Evolutionary conservation across 257 asterid species (phyloP).

Genomic region (Solanum sejunctum): DNA sequence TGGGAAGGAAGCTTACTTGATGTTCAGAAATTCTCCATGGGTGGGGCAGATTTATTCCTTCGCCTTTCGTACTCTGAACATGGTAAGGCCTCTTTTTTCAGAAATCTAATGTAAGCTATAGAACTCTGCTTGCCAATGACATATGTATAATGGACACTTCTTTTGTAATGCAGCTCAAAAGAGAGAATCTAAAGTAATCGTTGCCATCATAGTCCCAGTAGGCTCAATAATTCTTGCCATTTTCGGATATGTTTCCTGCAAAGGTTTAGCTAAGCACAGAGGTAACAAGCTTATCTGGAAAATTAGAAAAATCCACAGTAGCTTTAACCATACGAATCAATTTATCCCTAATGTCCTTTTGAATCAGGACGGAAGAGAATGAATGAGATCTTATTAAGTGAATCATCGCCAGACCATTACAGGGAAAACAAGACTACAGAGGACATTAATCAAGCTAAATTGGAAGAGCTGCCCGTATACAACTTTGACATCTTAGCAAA

Average conservation of each 20-base stretch:
- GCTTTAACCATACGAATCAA: not conserved
- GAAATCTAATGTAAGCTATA: not conserved
- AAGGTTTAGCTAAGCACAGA: conserved; percentile 14
- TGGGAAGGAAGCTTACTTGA: conserved; percentile 23
- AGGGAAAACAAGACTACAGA: conserved; percentile 3
- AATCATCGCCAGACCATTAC: not conserved
- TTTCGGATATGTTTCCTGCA: conserved; percentile 3
- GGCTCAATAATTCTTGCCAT: conserved; percentile 7
- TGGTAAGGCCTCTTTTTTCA: conserved; percentile 15
- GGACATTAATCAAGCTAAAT: conserved; percentile 7
- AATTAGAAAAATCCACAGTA: not conserved
- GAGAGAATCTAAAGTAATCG: conserved; percentile 4
- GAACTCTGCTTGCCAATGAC: not conserved
- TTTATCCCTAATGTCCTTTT: not conserved
- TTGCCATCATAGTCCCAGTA: conserved; percentile 15
- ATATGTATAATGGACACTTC: not conserved
- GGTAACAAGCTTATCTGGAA: conserved; percentile 20
- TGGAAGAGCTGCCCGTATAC: conserved; percentile 33
- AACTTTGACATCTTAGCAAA: conserved; percentile 21
- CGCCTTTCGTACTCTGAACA: conserved; percentile 39
- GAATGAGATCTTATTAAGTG: not conserved
- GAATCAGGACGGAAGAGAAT: conserved; percentile 13
- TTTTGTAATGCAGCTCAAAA: conserved; percentile 16
- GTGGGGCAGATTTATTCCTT: conserved; percentile 29
- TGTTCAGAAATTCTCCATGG: conserved; percentile 16